Base-by-base conservation (phyloP, 2,329 filamentous ascomycete species). In the Fusarium proliferatum region DNA sequence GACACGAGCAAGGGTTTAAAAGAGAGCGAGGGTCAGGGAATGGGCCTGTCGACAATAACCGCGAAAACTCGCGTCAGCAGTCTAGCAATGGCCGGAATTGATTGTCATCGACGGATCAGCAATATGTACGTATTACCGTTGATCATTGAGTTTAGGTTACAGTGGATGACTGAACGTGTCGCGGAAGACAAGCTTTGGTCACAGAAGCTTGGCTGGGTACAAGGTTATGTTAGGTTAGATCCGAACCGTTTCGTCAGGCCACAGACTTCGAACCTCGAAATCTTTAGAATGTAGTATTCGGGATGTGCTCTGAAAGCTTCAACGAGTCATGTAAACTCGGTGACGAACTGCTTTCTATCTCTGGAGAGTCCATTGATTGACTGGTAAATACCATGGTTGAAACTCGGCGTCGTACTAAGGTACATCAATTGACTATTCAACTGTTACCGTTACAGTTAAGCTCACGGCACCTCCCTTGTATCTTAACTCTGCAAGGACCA, bases 41-140 rank as follows among this genome's bases (percentile, higher is more conserved):
- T 33, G 36, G 21, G 30, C 26, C 23, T 16, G 49, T 49, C 19
- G 33, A 26, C 23, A 28, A 43, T 43, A 28, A 36, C 49, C 38
- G 36, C 51, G 19, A 45, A 28, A 41, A 38, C 28, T 12, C 41
- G 8, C 45, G 15, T 45, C 49, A n/a, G 39, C 51, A 34, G 36
- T 53, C 38, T 49, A 26, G 39, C 51, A 41, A 28, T 41, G 58
- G 38, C 19, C 30, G 39, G 49, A 30, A 63, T 68, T 68, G 33
- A 68, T 68, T 68, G 38, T 49, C 48, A 68, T 68, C 56, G 48
- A 63, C 64, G 33, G 64, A 55, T 41, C 64, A 68, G 38, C 42
- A 63, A 55, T 39, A 48, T 42, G 30, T 61, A 56, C 48, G n/a
- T 63, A 63, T 60, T 19, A n/a, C 60, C 53, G 60, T 67, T 57